Evolutionary conservation across 2,329 filamentous ascomycete species (phyloP).

Genomic region (Diaporthe helianthi): DNA sequence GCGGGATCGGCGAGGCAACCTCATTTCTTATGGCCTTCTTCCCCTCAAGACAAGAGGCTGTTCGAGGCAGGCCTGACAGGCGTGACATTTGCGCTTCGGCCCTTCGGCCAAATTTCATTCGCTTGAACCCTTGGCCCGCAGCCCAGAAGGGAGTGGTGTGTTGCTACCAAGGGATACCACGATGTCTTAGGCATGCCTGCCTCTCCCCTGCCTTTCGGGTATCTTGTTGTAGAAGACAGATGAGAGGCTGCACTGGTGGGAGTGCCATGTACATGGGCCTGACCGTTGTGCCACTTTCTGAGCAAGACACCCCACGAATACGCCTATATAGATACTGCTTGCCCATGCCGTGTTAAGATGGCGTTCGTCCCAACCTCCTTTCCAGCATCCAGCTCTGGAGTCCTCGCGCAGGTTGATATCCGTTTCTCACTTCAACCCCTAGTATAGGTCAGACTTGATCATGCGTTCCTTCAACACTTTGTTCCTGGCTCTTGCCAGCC

Average conservation of each 20-base stretch:
- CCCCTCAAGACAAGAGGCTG: constrained; percentile 12
- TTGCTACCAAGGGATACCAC: constrained; percentile 23
- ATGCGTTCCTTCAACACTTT: constrained; percentile 42
- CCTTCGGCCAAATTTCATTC: constrained; percentile 24
- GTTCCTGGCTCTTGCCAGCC: constrained; percentile 41
- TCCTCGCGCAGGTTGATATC: background rate
- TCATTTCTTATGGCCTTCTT: constrained; percentile 2
- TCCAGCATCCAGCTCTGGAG: constrained; percentile 1
- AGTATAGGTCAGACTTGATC: constrained; percentile 16
- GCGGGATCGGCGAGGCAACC: background rate
- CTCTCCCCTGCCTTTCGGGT: constrained; percentile 27
- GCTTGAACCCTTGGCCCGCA: constrained; percentile 12
- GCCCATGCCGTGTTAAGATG: constrained; percentile 13
- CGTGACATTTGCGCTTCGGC: constrained; percentile 8
- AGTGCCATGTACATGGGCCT: constrained; percentile 18
- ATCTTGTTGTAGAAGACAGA: constrained; percentile 14
- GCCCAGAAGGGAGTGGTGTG: constrained; percentile 25
- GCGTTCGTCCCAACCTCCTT: constrained; percentile 27
- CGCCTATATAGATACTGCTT: constrained; percentile 33
- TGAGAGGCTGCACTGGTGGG: constrained; percentile 16
- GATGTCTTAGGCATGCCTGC: constrained; percentile 27
- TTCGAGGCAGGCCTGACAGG: constrained; percentile 12
- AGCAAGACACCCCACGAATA: background rate
- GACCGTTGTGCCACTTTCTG: background rate
- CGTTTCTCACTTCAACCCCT: constrained; percentile 18